phyloP scores from a whole-genome alignment of 2,329 filamentous ascomycete genomes.

The Pezicula neosporulosa region DNA sequence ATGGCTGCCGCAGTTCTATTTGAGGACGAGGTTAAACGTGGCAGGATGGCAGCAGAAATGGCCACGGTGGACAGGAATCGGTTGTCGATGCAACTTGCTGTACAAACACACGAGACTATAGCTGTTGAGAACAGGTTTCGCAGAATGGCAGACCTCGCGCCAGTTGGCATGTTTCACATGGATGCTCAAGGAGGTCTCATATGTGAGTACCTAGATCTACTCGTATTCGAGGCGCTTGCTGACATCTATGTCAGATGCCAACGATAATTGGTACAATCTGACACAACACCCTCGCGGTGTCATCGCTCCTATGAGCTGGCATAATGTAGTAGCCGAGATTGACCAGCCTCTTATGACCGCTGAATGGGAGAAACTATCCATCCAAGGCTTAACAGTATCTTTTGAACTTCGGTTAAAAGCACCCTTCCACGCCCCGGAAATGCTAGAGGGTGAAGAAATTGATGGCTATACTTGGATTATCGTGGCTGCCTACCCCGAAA shows the following conservation, averaged over 20 bases:
- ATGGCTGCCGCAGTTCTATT: slow-evolving; percentile 67
- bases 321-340: slow-evolving; percentile 10
- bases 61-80: slow-evolving; percentile 65
- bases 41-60: slow-evolving; percentile 51
- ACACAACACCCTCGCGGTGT: slow-evolving; percentile 37
- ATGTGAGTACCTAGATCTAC: slow-evolving; percentile 69
- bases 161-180: slow-evolving; percentile 71
- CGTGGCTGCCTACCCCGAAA: slow-evolving; percentile 19
- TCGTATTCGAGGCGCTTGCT: slow-evolving; percentile 21
- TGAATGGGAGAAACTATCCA: slow-evolving; percentile 17
- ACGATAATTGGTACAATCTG: slow-evolving; percentile 55
- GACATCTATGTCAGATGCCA: neutral
- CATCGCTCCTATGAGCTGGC: slow-evolving; percentile 31
- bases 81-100: slow-evolving; percentile 61
- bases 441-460: slow-evolving; percentile 49
- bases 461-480: slow-evolving; percentile 23
- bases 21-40: slow-evolving; percentile 65
- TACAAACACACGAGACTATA: slow-evolving; percentile 46
- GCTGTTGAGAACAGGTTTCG: slow-evolving; percentile 62
- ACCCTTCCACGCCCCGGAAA: slow-evolving; percentile 45
- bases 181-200: slow-evolving; percentile 61
- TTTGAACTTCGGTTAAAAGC: slow-evolving; percentile 19
- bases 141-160: slow-evolving; percentile 68
- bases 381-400: slow-evolving; percentile 9
- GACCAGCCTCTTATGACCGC: slow-evolving; percentile 14